A percentile compares a stretch with the other conserved stretches of the same genome.
phyloP scores from a whole-genome alignment of 257 asterid species.

The Parsonsia alboflavescens region DNA sequence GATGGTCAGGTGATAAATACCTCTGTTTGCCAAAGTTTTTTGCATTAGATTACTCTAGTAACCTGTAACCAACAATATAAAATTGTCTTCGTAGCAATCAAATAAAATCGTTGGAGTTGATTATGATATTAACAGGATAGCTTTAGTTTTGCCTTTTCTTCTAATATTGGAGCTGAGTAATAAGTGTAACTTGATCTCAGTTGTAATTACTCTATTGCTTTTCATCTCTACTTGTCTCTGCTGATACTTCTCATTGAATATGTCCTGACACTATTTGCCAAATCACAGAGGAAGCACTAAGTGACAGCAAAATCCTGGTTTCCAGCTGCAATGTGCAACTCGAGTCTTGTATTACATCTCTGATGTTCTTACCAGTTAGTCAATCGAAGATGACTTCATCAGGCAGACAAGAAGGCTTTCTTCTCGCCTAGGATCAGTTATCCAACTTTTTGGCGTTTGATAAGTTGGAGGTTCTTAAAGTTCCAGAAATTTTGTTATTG shows the following conservation, averaged over 20 bases:
- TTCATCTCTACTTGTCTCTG: not conserved
- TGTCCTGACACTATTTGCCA: not conserved
- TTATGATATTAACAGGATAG: not conserved
- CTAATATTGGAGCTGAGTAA: not conserved
- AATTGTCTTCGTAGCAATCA: not conserved
- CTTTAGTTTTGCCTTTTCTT: not conserved
- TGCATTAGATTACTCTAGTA: not conserved
- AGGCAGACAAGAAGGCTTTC: not conserved
- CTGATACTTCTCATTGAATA: not conserved
- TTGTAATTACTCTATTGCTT: not conserved
- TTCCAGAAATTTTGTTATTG: not conserved
- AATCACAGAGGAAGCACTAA: constrained; percentile 13
- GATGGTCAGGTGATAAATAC: not conserved
- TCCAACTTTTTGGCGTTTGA: not conserved
- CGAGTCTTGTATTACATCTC: not conserved
- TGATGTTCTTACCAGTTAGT: not conserved
- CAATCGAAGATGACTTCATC: not conserved
- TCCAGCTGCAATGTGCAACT: not conserved
- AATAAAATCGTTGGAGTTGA: not conserved
- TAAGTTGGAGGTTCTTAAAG: not conserved
- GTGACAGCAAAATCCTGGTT: not conserved
- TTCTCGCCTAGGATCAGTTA: not conserved
- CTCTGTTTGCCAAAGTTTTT: not conserved
- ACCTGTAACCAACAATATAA: not conserved
- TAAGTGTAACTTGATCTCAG: not conserved